phyloP scores from a whole-genome alignment of 306 rosid species.

The Corylus americana region DNA sequence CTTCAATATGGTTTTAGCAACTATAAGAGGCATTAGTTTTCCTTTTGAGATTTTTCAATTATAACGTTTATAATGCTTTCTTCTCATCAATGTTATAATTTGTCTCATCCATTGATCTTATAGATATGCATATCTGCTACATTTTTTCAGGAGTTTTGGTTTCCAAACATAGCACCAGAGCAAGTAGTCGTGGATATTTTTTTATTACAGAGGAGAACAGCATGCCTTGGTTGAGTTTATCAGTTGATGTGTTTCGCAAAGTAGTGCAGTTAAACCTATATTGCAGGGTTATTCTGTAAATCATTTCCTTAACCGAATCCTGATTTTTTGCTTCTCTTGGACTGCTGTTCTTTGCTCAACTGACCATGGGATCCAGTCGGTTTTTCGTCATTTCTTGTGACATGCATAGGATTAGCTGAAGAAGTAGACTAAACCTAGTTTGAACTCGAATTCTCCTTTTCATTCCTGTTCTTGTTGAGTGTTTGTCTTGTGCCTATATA shows the following conservation, averaged over 20 bases:
- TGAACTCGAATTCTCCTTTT: constrained; percentile 6
- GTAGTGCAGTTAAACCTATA: constrained; percentile 68
- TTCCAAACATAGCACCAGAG: constrained; percentile 24
- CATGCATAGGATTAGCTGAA: constrained; percentile 61
- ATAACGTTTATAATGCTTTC: neutral
- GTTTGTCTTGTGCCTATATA: constrained; percentile 23
- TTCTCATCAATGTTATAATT: neutral
- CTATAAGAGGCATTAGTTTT: neutral
- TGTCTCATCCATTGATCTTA: neutral
- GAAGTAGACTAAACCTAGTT: constrained; percentile 22
- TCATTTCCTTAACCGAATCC: constrained; percentile 13
- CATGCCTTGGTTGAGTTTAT: constrained; percentile 74
- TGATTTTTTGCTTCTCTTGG: constrained; percentile 25
- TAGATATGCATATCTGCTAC: constrained; percentile 7
- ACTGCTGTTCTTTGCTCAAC: constrained; percentile 12
- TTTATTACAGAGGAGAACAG: constrained; percentile 36
- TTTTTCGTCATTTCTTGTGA: constrained; percentile 52
- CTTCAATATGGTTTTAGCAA: neutral
- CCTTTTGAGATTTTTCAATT: neutral
- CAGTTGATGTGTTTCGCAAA: constrained; percentile 59
- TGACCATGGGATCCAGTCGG: constrained; percentile 55
- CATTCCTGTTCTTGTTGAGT: constrained; percentile 8
- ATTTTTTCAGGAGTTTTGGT: constrained; percentile 47
- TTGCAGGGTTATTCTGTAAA: constrained; percentile 80
- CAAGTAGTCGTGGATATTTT: constrained; percentile 34